phyloP scores from a whole-genome alignment of 75 land plant genomes.

The Adiantum capillusveneris region DNA sequence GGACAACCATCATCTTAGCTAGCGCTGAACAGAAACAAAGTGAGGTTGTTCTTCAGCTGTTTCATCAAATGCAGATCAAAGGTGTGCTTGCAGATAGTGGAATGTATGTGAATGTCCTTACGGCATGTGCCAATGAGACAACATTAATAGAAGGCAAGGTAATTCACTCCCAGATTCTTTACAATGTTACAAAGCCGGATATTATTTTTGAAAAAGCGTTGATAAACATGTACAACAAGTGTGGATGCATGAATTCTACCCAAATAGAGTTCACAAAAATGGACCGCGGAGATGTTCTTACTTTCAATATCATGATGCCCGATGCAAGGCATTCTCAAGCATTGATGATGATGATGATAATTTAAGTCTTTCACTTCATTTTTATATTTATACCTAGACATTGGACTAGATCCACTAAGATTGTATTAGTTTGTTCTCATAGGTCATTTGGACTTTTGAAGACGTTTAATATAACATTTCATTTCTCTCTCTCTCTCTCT shows the following conservation, averaged over 20 bases:
- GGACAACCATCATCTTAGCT: conserved; percentile 13
- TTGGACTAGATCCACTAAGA: too few relatives aligned
- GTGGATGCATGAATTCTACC: conserved; percentile 6
- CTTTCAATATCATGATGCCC: conserved; percentile 11
- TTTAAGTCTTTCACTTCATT: too few relatives aligned
- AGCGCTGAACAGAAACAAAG: conserved; percentile 7
- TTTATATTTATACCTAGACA: too few relatives aligned
- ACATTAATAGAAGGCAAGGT: conserved; percentile 2
- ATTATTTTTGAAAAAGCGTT: conserved; percentile 4
- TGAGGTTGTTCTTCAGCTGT: background rate
- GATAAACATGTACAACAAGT: conserved; percentile 10
- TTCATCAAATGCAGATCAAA: conserved; percentile 9
- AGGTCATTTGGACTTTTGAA: too few relatives aligned
- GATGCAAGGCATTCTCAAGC: too few relatives aligned
- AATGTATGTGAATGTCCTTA: conserved; percentile 4
- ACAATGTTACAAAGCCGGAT: background rate
- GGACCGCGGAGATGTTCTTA: background rate
- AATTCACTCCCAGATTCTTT: conserved; percentile 6
- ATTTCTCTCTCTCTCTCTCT: too few relatives aligned
- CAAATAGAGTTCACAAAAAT: background rate
- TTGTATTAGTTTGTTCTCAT: too few relatives aligned
- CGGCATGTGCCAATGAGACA: conserved; percentile 7
- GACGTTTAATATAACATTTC: too few relatives aligned
- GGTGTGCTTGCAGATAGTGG: conserved; percentile 4
- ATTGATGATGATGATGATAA: too few relatives aligned